Conservation (phyloP, 768 basidiomycete species). For the Hygrocybe coccinea region DNA sequence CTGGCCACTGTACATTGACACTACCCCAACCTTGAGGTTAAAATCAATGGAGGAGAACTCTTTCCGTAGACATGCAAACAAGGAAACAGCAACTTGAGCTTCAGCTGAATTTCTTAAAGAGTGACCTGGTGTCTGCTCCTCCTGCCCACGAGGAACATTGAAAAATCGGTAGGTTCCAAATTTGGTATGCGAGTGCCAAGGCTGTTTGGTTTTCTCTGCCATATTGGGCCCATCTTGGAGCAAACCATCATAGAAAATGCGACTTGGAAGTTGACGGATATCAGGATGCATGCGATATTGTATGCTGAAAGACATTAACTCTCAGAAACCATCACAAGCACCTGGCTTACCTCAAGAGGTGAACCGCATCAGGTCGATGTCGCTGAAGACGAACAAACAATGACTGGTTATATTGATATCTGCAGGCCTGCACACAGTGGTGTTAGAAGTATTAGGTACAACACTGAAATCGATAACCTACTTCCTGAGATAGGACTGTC, state of each 20-base stretch:
- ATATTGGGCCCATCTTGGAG: constrained; percentile 87
- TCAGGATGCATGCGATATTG: constrained; percentile 99
- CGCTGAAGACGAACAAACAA: constrained; percentile 89
- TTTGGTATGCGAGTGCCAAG: constrained; percentile 77
- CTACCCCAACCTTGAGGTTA: constrained; percentile 49
- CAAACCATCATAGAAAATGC: constrained; percentile 76
- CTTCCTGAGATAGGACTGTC: constrained; percentile 56
- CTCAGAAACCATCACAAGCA: neutral
- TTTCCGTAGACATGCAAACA: constrained; percentile 66
- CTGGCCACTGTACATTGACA: constrained; percentile 95
- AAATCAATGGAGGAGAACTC: constrained; percentile 54
- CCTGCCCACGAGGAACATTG: constrained; percentile 67
- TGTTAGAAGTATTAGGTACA: neutral
- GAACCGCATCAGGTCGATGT: constrained; percentile 74
- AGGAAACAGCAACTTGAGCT: constrained; percentile 64
- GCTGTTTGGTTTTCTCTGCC: constrained; percentile 71
- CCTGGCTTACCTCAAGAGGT: constrained; percentile 71
- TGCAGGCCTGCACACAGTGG: constrained; percentile 46
- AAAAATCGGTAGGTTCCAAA: constrained; percentile 89
- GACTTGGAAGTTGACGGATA: constrained; percentile 86
- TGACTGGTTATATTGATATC: constrained; percentile 79
- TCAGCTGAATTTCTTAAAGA: constrained; percentile 77
- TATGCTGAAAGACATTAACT: constrained; percentile 52
- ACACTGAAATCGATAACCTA: neutral
- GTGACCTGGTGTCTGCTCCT: constrained; percentile 55